Percentiles rank a stretch among this genome's conserved stretches.
phyloP scores from a whole-genome alignment of 371 early-diverging fungal species.

The Fennellomyces sp. region DNA sequence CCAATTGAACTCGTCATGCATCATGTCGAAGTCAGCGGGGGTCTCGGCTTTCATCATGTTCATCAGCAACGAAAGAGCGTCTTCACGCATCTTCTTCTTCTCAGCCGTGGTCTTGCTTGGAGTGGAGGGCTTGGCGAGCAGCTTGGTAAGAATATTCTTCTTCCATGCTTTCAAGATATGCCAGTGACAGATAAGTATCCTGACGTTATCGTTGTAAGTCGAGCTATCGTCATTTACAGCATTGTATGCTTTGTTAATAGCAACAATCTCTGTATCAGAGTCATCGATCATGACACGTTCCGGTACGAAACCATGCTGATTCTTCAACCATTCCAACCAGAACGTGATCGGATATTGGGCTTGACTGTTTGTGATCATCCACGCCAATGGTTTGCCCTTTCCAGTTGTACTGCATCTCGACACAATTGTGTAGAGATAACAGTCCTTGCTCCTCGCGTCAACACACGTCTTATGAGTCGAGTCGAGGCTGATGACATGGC shows the following conservation, averaged over 20 bases:
- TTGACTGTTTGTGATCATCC: too few species aligned
- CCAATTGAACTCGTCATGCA: not conserved
- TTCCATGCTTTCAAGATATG: not conserved
- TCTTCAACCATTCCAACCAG: constrained; percentile 4
- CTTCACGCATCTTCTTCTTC: not conserved
- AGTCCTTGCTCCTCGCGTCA: not conserved
- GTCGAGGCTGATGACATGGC: too few species aligned
- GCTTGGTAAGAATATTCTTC: not conserved
- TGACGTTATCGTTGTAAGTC: not conserved
- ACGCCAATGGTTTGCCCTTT: not conserved
- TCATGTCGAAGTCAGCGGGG: not conserved
- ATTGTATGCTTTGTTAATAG: not conserved
- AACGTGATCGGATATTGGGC: not conserved
- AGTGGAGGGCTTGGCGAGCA: too few species aligned
- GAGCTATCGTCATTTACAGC: not conserved
- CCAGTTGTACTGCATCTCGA: not conserved
- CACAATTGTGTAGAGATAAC: not conserved
- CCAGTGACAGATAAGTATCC: not conserved
- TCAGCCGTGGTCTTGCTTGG: not conserved
- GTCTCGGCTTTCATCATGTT: not conserved
- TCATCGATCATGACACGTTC: not conserved
- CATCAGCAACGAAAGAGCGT: not conserved
- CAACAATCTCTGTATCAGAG: not conserved
- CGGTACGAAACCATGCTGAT: not conserved
- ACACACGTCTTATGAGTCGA: too few species aligned